Percentiles rank a stretch among this genome's conserved stretches.
Conservation (phyloP, 2,329 filamentous ascomycete genomes). For the Plenodomus tracheiphilus region DNA sequence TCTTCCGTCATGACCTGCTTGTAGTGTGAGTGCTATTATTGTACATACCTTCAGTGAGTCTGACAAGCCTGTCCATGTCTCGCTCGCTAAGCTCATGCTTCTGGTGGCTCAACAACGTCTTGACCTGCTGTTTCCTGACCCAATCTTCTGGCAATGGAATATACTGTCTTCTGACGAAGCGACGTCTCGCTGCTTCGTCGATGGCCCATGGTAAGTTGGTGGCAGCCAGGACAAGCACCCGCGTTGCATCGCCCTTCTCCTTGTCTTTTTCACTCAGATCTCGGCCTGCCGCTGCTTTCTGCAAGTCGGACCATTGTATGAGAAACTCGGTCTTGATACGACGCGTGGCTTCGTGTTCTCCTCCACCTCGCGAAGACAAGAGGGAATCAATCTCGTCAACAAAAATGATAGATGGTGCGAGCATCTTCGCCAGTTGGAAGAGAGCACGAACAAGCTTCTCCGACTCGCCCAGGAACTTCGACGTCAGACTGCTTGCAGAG, state of each 20-base stretch:
- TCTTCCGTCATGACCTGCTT: too few species aligned
- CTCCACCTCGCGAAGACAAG: constrained; percentile 79
- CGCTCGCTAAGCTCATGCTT: constrained; percentile 74
- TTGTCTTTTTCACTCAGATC: constrained; percentile 69
- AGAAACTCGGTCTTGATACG: constrained; percentile 97
- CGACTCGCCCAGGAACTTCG: constrained; percentile 93
- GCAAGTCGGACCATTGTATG: constrained; percentile 95
- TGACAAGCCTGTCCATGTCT: constrained; percentile 76
- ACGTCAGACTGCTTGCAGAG: constrained; percentile 89
- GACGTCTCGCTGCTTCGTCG: constrained; percentile 86
- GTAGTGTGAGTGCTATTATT: too few species aligned
- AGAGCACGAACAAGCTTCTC: constrained; percentile 94
- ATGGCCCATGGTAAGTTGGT: constrained; percentile 98
- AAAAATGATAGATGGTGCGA: constrained; percentile 96
- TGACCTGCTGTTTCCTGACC: constrained; percentile 78
- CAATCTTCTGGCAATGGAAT: constrained; percentile 88
- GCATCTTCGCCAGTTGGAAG: constrained; percentile 82
- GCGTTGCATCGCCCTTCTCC: constrained; percentile 76
- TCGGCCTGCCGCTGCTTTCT: constrained; percentile 85
- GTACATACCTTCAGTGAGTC: constrained; percentile 81
- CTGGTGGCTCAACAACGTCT: constrained; percentile 80
- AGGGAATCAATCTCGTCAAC: constrained; percentile 98
- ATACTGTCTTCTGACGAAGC: constrained; percentile 93
- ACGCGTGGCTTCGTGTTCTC: constrained; percentile 89
- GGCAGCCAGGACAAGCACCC: constrained; percentile 90